Percentiles rank a stretch among this genome's conserved stretches.
phyloP scores from a whole-genome alignment of 257 asterid genomes.

The Nicotiana attenuata region DNA sequence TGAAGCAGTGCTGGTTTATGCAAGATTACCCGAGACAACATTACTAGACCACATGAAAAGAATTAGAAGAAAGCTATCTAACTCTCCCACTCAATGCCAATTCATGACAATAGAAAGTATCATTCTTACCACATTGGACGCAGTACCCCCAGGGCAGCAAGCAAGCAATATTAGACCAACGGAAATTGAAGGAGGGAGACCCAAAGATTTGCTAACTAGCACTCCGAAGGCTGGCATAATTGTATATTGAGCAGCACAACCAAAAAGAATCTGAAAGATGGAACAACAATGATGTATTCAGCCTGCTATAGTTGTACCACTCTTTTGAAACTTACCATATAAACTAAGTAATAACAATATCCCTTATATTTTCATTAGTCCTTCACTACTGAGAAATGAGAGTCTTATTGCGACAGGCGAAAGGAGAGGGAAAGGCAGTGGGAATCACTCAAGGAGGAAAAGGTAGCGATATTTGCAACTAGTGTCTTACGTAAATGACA shows the following conservation, averaged over 20 bases:
- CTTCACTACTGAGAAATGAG: background rate
- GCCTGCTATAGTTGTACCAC: background rate
- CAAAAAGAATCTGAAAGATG: constrained; percentile 60
- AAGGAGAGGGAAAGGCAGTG: background rate
- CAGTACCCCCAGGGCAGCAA: constrained; percentile 96
- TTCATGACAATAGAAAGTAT: background rate
- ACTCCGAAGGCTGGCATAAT: constrained; percentile 77
- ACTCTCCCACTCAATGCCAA: background rate
- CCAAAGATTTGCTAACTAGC: constrained; percentile 62
- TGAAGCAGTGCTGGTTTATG: background rate
- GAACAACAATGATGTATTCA: background rate
- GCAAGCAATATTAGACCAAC: constrained; percentile 83
- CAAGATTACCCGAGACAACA: background rate
- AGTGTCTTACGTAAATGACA: no score
- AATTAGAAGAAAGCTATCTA: background rate
- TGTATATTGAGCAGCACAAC: constrained; percentile 81
- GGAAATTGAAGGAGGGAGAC: constrained; percentile 68
- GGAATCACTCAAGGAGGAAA: background rate
- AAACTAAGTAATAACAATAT: background rate
- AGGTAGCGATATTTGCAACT: no score
- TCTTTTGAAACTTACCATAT: background rate
- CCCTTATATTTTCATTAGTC: background rate
- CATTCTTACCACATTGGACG: constrained; percentile 85
- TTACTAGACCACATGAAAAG: background rate
- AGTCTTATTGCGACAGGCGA: background rate